Base-by-base conservation (phyloP, 2,329 filamentous ascomycete genomes). In the Cordyceps militaris region DNA sequence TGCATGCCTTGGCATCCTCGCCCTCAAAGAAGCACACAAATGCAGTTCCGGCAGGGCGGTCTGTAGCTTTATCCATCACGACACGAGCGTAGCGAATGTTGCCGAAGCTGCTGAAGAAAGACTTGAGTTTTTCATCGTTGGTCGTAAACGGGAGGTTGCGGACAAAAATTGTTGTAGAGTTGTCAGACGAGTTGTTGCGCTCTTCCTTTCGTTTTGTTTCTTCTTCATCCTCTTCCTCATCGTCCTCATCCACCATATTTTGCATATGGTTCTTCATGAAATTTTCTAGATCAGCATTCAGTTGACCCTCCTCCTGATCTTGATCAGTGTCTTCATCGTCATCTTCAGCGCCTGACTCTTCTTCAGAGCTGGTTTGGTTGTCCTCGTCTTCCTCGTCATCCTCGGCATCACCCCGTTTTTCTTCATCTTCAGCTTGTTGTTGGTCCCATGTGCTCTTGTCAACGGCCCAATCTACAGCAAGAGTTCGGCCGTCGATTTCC, bases 391-490 rank as follows among this genome's bases (percentile, higher is more conserved):
- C 61, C 1, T 59, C 61, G 10, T 63, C 62, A 10, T 72, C 68
- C 3, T 64, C 60, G 30, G 66, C 65, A 58, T 71, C 70, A 4
- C 68, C 65, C 19, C 64, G 58, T 23, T 64, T 61, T 10, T 32
- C 16, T 6, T 13, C 46, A 49, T 75, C 71, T 7, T 69, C 65
- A 47, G 76, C 69, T 56, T 84, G 79, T 62, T 85, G 77, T 61
- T 84, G 79, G 61, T 92, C 82, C 91, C 91, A 99, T 7, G 87
- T 85, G 43, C 86, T 81, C 75, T 95, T 96, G 60, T 97, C 91
- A 3, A 97, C 91, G 32, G 95, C 93, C 90, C 91, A 99, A 74
- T 99, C 94, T 7, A 99, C 94, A 28, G 93, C 94, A 60, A 99
- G 73, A 9, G 86, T 88, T 66, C 94, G 83, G 2, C 92, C 94